phyloP scores from a whole-genome alignment of 345 rosid genomes.

The Anastatica hierochuntica region DNA sequence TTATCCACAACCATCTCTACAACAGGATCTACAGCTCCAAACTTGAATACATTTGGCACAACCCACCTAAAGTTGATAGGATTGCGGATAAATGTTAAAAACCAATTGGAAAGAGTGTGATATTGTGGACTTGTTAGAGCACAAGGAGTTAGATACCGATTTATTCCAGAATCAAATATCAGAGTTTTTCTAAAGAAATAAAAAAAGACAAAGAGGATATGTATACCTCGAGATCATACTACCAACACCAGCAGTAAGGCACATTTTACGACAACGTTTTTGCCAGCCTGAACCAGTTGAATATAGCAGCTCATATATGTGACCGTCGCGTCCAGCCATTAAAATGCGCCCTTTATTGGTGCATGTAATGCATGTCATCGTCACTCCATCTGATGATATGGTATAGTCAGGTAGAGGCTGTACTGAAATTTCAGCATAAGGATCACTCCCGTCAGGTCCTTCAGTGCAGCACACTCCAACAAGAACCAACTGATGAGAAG shows the following conservation, averaged over 20 bases:
- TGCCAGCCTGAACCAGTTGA: constrained; percentile 90
- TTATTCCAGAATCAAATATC: neutral
- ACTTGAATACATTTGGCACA: constrained; percentile 84
- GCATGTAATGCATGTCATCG: constrained; percentile 80
- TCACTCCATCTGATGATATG: constrained; percentile 82
- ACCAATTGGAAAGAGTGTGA: constrained; percentile 1
- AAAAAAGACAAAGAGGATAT: neutral
- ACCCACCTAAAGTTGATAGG: constrained; percentile 69
- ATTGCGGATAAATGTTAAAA: neutral
- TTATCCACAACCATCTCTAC: constrained; percentile 88
- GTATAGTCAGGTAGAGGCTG: constrained; percentile 89
- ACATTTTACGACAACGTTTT: constrained; percentile 83
- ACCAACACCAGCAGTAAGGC: constrained; percentile 91
- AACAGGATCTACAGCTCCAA: constrained; percentile 88
- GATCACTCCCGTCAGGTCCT: constrained; percentile 79
- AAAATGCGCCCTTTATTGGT: constrained; percentile 84
- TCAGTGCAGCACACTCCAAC: constrained; percentile 91
- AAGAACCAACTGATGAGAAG: constrained; percentile 67
- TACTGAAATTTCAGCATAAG: constrained; percentile 79
- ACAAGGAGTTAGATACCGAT: neutral
- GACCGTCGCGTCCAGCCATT: constrained; percentile 92
- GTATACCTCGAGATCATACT: constrained; percentile 87
- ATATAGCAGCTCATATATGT: constrained; percentile 75
- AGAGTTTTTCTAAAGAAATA: constrained; percentile 2
- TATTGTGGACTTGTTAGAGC: neutral